Conservation (phyloP, 225 moss, liverwort and hornwort species). For the Asterella californica region DNA sequence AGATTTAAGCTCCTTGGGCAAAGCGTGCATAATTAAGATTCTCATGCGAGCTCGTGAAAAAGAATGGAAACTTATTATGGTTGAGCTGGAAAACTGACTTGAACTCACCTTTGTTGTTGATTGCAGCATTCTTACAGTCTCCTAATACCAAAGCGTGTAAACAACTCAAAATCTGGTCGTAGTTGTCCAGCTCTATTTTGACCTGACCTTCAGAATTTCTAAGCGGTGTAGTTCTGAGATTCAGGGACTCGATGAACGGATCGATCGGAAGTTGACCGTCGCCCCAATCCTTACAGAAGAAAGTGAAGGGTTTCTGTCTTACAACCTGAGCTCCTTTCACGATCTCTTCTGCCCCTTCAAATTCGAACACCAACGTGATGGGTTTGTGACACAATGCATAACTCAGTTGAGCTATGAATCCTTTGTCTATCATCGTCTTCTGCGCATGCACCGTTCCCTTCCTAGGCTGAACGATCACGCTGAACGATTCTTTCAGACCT, state of each 20-base stretch:
- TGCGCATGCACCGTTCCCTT: constrained; percentile 14
- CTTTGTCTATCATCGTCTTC: constrained; percentile 1
- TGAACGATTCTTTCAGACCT: constrained; percentile 13
- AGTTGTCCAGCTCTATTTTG: constrained; percentile 17
- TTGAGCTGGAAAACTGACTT: neutral
- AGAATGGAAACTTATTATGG: neutral
- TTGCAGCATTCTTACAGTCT: neutral
- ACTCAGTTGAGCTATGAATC: constrained; percentile 16
- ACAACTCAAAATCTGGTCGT: constrained; percentile 18
- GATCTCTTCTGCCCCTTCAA: neutral
- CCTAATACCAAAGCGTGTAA: constrained; percentile 12
- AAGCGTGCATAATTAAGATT: neutral
- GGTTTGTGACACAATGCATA: constrained; percentile 20
- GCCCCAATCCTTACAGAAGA: neutral
- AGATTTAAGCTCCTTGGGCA: too few relatives aligned
- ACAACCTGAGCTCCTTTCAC: neutral
- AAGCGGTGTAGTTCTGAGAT: neutral
- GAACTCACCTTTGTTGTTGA: neutral
- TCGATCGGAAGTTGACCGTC: neutral
- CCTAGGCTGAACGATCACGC: neutral
- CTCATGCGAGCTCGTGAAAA: neutral
- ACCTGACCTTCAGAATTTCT: neutral
- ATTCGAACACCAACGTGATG: neutral
- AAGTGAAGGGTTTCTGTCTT: neutral
- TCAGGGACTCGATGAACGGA: neutral